Evolutionary conservation across 2,329 filamentous ascomycete species (phyloP), one percentile per base, ranked within the genome.

Genomic region (Diplodia scrobiculata): DNA sequence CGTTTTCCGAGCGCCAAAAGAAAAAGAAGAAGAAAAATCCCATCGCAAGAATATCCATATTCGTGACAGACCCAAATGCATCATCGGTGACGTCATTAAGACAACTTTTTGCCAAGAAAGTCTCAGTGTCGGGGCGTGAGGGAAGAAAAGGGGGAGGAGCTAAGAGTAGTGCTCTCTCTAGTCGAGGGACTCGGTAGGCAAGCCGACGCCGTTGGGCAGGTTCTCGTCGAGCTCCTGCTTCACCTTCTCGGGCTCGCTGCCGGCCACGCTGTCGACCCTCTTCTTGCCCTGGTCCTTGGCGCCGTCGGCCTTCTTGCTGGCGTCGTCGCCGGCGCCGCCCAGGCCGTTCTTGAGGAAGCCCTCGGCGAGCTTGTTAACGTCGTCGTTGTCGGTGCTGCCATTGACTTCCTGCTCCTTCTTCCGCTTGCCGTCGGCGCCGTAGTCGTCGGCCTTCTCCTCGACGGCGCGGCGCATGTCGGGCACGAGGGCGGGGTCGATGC

Each of bases 391-490:
- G n/a, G n/a, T n/a, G n/a, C n/a, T n/a, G n/a, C n/a, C n/a, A n/a
- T n/a, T n/a, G n/a, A n/a, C n/a, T 17, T 36, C 63, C 5, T 67
- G 67, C 63, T 72, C 69, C 67, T 78, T 76, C 36, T 72, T 66
- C 64, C 72, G 67, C 19, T 68, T 72, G 38, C 71, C 71, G 60
- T 80, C 76, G 36, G 73, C 72, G 34, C 74, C 73, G 0, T 74
- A 70, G n/a, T 11, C 69, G 13, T 45, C 41, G 41, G 11, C 76
- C 69, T 5, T 77, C 73, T 62, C 73, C 58, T 80, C 73, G 67
- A 79, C 72, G 17, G 81, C 79, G 67, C 80, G 78, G 60, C 82
- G 75, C 68, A 79, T 78, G 76, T 85, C 82, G 9, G 83, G 83
- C 17, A 85, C 78, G 19, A 73, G 73, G 27, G 79, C 76, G 66